These are phyloP conservation scores for Fraxinus sp. DNA, from an alignment of 305 asterid genomes.

Conservation along the genomic window DNA sequence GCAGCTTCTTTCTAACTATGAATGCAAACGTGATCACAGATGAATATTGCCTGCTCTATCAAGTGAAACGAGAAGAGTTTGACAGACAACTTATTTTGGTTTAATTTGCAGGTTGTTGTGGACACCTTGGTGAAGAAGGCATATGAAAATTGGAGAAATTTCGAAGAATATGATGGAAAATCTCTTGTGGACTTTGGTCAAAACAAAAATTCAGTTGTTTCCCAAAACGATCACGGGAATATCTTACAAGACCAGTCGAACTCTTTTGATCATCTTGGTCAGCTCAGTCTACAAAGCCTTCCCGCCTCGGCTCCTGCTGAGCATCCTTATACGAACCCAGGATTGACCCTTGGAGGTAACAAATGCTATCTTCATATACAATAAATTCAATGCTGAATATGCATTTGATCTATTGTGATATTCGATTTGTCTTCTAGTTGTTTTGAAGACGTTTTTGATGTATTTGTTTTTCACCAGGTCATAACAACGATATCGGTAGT, in stretches of 20 bases:
- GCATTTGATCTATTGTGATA: not conserved
- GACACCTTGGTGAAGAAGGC: conserved; percentile 73
- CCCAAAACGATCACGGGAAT: conserved; percentile 40
- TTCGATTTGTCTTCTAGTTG: not conserved
- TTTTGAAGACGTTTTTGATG: conserved; percentile 9
- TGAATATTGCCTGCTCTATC: not conserved
- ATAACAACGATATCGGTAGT: conserved; percentile 42
- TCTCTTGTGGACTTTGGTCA: conserved; percentile 58
- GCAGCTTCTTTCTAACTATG: not conserved
- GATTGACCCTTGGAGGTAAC: conserved; percentile 63
- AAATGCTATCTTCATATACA: not conserved
- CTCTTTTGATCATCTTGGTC: conserved; percentile 58
- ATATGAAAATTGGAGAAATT: conserved; percentile 67
- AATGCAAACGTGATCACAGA: not conserved
- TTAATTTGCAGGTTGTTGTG: conserved; percentile 50
- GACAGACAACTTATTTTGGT: conserved; percentile 13
- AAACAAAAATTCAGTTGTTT: conserved; percentile 38
- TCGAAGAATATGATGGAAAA: conserved; percentile 65
- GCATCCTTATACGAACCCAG: conserved; percentile 52
- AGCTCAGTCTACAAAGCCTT: conserved; percentile 49
- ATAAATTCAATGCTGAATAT: not conserved
- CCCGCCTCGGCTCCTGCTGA: conserved; percentile 55
- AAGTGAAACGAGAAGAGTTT: not conserved
- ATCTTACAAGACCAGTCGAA: conserved; percentile 48
- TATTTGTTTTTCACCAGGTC: conserved; percentile 45